Evolutionary conservation across 805 yeast species (phyloP).

Genomic region (Isabelozyma pseudorhagii): DNA sequence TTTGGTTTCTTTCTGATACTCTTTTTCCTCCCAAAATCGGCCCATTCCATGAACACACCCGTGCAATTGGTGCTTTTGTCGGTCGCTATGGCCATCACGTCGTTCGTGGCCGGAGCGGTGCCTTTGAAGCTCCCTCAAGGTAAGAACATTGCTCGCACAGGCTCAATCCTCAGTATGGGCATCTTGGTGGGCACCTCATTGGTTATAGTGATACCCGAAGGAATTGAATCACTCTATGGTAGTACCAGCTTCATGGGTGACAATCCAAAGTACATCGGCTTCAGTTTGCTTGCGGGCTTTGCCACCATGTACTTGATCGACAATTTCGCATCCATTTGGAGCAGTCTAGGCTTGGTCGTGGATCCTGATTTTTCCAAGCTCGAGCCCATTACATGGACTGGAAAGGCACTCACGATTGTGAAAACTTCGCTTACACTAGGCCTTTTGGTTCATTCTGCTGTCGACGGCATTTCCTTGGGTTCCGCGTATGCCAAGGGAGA

Average conservation of each 20-base stretch:
- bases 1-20: too few relatives aligned
- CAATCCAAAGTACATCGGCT: slow-evolving; percentile 35
- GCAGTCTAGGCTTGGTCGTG: background rate
- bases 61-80: slow-evolving; percentile 7
- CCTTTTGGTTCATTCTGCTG: slow-evolving; percentile 59
- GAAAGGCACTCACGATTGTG: background rate
- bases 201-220: slow-evolving; percentile 64
- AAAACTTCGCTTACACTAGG: slow-evolving; percentile 52
- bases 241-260: slow-evolving; percentile 12
- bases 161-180: slow-evolving; percentile 57
- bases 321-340: slow-evolving; percentile 15
- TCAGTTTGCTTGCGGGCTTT: slow-evolving; percentile 53
- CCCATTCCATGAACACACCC: background rate
- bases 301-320: slow-evolving; percentile 52
- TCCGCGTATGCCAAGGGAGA: slow-evolving; percentile 46
- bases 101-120: slow-evolving; percentile 16
- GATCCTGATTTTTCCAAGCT: background rate
- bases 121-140: slow-evolving; percentile 11
- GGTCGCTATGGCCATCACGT: slow-evolving; percentile 14
- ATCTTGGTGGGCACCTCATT: slow-evolving; percentile 59
- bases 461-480: slow-evolving; percentile 75
- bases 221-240: slow-evolving; percentile 43
- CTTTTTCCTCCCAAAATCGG: too few relatives aligned
- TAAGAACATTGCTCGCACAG: slow-evolving; percentile 24
- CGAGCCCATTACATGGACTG: background rate